Percentiles rank a stretch among this genome's conserved stretches.
phyloP scores from a whole-genome alignment of 257 asterid genomes.

The Ilex aquifolium region DNA sequence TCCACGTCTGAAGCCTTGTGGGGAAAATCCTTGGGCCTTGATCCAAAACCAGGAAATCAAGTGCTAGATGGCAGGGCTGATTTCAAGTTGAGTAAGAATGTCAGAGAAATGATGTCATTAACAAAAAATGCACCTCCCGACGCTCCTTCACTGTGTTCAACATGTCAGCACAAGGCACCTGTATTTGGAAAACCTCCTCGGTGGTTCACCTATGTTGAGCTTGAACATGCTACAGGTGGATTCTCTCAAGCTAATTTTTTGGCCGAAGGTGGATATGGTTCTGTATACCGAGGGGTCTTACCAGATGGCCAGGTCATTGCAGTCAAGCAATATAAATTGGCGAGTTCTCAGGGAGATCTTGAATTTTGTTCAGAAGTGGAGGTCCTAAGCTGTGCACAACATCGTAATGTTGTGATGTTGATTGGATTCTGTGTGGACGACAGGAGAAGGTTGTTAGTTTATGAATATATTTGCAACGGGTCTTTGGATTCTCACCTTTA shows the following conservation, averaged over 20 bases:
- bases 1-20: slow-evolving; percentile 17
- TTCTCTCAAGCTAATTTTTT: slow-evolving; percentile 66
- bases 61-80: slow-evolving; percentile 12
- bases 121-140: slow-evolving; percentile 39
- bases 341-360: slow-evolving; percentile 79
- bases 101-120: slow-evolving; percentile 52
- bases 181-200: slow-evolving; percentile 65
- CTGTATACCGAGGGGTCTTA: slow-evolving; percentile 72
- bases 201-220: slow-evolving; percentile 67
- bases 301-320: slow-evolving; percentile 73
- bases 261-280: slow-evolving; percentile 95
- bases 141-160: slow-evolving; percentile 85
- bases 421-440: slow-evolving; percentile 86
- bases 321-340: slow-evolving; percentile 72
- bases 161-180: slow-evolving; percentile 74
- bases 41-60: slow-evolving; percentile 14
- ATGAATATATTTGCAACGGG: slow-evolving; percentile 83
- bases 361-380: slow-evolving; percentile 92
- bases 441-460: slow-evolving; percentile 61
- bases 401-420: slow-evolving; percentile 85
- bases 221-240: slow-evolving; percentile 60
- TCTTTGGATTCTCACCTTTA: slow-evolving; percentile 83
- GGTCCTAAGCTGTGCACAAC: slow-evolving; percentile 91
- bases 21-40: slow-evolving; percentile 15
- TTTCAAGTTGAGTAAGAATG: slow-evolving; percentile 26